A percentile compares a stretch with the other conserved stretches of the same genome.
These are phyloP conservation scores for Starmerella etchellsii DNA, from an alignment of 805 yeast genomes.

Conservation along the genomic window DNA sequence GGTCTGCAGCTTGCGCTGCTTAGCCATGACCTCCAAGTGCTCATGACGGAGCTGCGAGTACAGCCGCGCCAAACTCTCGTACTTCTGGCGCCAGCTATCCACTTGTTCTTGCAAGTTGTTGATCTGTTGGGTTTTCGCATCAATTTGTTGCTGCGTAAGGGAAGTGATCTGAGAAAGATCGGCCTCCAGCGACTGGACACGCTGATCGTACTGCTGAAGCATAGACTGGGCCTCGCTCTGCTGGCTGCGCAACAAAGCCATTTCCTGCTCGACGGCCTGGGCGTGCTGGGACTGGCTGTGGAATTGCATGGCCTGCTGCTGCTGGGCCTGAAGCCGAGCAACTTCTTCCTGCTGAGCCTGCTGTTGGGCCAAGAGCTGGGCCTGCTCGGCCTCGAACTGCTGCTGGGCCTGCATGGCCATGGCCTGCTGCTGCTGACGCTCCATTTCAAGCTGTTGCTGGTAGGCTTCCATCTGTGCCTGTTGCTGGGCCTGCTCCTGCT, in stretches of 20 bases:
- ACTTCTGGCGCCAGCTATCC: conserved; percentile 67
- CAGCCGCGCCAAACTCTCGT: conserved; percentile 76
- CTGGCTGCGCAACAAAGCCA: conserved; percentile 61
- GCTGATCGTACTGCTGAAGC: conserved; percentile 73
- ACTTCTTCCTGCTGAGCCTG: conserved; percentile 58
- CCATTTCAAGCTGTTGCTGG: conserved; percentile 49
- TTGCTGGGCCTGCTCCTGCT: conserved; percentile 31
- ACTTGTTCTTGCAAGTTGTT: conserved; percentile 60
- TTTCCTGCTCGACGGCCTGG: conserved; percentile 69
- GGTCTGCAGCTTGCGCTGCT: conserved; percentile 69
- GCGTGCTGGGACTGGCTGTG: conserved; percentile 67
- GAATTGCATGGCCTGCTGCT: conserved; percentile 58
- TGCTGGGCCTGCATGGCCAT: conserved; percentile 55
- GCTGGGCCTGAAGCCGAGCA: conserved; percentile 36
- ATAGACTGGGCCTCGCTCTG: conserved; percentile 75
- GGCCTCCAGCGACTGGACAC: conserved; percentile 68
- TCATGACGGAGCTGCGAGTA: conserved; percentile 88
- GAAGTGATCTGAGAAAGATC: conserved; percentile 51
- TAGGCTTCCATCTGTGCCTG: conserved; percentile 46
- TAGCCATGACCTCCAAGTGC: conserved; percentile 64
- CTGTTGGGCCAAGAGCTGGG: conserved; percentile 54
- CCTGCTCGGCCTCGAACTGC: conserved; percentile 63
- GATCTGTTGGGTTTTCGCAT: conserved; percentile 63
- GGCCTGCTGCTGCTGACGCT: conserved; percentile 53
- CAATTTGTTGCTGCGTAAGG: conserved; percentile 59